Evolutionary conservation across 495 filamentous ascomycete species (phyloP), one percentile per base, ranked within the genome.

Genomic region (Letharia columbiana): DNA sequence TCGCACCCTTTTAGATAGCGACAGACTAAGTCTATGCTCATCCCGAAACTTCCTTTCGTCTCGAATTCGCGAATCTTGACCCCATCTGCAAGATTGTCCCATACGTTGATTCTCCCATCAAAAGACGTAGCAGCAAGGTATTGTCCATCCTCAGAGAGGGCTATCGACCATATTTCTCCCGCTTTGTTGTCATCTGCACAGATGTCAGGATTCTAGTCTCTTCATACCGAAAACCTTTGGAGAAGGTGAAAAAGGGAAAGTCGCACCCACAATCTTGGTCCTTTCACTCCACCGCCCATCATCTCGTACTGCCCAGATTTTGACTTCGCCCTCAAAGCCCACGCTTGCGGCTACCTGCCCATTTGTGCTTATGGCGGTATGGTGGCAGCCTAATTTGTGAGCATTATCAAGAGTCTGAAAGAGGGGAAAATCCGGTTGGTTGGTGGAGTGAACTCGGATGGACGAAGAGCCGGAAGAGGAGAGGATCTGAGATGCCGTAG

Each of bases 41-140:
- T 87, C 18, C 92, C 94, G 77, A 96, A 98, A 65, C 86, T 88
- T 41, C 88, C 88, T 52, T 96, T 96, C 1, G 95, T 97, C 75
- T 96, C 90, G 70, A 92, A 96, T 67, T 91, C 85, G 64, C 85
- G 82, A 62, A 96, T 86, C 23, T 74, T 73, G 50, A 79, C 77
- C 12, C 78, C 80, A 58, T 74, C 68, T 23, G 74, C 75, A 64
- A 69, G 72, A 39, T 91, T 73, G 73, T 96, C 88, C 92, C 93
- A 98, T 44, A 97, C 88, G 66, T 90, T 91, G 64, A 97, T 86
- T 61, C 87, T 83, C 7, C 95, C 94, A 72, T 93, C 87, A 70
- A 89, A 87, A 10, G 89, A 90, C 23, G 89, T 91, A 69, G 86
- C 85, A 49, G 91, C 92, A 41, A 98, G 81, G 71, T 88, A 92